Evolutionary conservation across 768 basidiomycete species (phyloP).

Genomic region (Zangia roseola): DNA sequence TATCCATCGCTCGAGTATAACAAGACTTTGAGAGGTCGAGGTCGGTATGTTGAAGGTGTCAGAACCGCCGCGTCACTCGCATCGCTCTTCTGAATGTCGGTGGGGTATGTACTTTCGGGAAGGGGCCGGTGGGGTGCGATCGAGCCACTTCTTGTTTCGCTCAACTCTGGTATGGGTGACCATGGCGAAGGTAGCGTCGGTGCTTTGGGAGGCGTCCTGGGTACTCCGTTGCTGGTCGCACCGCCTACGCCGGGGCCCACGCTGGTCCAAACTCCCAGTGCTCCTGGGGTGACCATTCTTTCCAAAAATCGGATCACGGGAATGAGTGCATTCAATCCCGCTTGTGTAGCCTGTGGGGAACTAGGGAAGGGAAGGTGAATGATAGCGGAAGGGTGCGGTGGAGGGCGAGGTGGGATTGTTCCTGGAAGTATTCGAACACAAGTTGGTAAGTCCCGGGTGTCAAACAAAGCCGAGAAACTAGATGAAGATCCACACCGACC

Average conservation of each 20-base stretch:
- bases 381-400: conserved; percentile 69
- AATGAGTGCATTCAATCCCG: conserved; percentile 56
- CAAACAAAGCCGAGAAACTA: not conserved
- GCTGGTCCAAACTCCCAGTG: conserved; percentile 17
- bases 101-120: conserved; percentile 9
- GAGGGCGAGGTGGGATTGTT: conserved; percentile 55
- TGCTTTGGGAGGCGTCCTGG: conserved; percentile 9
- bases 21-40: conserved; percentile 69
- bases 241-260: not conserved
- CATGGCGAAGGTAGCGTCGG: conserved; percentile 16
- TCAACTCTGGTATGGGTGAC: conserved; percentile 17
- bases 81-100: conserved; percentile 7
- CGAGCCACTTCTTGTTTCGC: conserved; percentile 20
- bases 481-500: conserved; percentile 1
- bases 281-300: conserved; percentile 53
- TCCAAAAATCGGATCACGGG: conserved; percentile 70
- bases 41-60: conserved; percentile 36
- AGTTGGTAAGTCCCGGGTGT: conserved; percentile 11
- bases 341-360: conserved; percentile 53
- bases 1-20: conserved; percentile 87
- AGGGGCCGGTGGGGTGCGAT: conserved; percentile 10
- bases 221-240: conserved; percentile 1
- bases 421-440: not conserved
- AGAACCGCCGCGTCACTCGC: conserved; percentile 9
- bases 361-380: conserved; percentile 77